phyloP scores from a whole-genome alignment of 2,329 filamentous ascomycete species.

The Tolypocladium ovalisporum region DNA sequence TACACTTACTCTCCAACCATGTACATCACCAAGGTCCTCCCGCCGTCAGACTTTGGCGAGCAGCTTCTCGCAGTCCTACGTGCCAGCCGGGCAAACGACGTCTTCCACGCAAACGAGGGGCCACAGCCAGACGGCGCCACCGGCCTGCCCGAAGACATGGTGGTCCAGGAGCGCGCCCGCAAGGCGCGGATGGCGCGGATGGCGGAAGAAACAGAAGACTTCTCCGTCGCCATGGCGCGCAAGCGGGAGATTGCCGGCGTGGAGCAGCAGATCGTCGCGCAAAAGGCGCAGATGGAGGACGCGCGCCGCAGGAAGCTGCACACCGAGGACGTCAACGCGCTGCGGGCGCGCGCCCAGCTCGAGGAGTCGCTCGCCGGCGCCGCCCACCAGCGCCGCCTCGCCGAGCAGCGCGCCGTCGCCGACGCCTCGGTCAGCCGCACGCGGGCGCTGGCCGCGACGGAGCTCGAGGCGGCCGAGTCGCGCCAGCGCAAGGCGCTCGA shows the following conservation, averaged over 20 bases:
- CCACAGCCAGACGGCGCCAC: slow-evolving; percentile 42
- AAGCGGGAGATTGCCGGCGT: slow-evolving; percentile 39
- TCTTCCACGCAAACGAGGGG: slow-evolving; percentile 42
- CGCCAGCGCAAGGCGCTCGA: slow-evolving; percentile 33
- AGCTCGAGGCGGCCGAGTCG: slow-evolving; percentile 32
- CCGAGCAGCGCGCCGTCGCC: slow-evolving; percentile 36
- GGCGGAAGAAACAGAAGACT: slow-evolving; percentile 36
- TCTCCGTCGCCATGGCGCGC: slow-evolving; percentile 34
- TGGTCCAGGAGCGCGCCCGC: slow-evolving; percentile 38
- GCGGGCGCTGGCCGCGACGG: slow-evolving; percentile 33
- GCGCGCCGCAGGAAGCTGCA: slow-evolving; percentile 34
- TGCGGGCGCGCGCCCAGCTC: slow-evolving; percentile 32
- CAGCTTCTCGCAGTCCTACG: slow-evolving; percentile 37
- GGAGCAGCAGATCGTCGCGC: slow-evolving; percentile 37
- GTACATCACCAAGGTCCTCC: slow-evolving; percentile 41
- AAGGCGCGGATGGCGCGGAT: slow-evolving; percentile 34
- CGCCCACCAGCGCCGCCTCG: slow-evolving; percentile 22
- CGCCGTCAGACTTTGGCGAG: slow-evolving; percentile 24
- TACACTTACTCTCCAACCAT: slow-evolving; percentile 55
- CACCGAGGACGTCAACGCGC: slow-evolving; percentile 30
- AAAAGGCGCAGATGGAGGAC: slow-evolving; percentile 41
- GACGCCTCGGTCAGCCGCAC: slow-evolving; percentile 32
- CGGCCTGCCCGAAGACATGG: slow-evolving; percentile 39
- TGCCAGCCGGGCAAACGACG: slow-evolving; percentile 39
- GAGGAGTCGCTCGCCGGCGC: slow-evolving; percentile 30